Conservation (phyloP, 192 early-diverging fungal species). For the Podila epicladia region DNA sequence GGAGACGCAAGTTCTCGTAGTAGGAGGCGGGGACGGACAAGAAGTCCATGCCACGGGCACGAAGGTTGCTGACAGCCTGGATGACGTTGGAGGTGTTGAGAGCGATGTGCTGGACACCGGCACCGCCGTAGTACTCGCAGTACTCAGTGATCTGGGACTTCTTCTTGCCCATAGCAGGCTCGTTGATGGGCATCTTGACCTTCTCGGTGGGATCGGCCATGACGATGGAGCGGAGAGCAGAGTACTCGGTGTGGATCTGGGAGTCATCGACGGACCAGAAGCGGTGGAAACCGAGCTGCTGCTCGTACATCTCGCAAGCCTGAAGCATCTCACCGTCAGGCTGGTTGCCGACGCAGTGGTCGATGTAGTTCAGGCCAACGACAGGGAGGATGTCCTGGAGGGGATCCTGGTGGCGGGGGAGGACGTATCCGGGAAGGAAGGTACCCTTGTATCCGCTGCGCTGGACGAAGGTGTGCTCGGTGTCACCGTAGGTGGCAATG, state of each 20-base stretch:
- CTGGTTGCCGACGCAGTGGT: slow-evolving; percentile 97
- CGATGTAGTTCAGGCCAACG: slow-evolving; percentile 79
- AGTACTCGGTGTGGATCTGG: slow-evolving; percentile 96
- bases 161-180: slow-evolving; percentile 92
- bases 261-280: slow-evolving; percentile 99
- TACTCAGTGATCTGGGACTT: slow-evolving; percentile 97
- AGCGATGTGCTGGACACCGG: slow-evolving; percentile 95
- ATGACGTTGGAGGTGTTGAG: slow-evolving; percentile 89
- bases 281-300: slow-evolving; percentile 93
- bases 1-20: slow-evolving; percentile 85
- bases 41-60: slow-evolving; percentile 91
- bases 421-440: slow-evolving; percentile 87
- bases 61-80: slow-evolving; percentile 79
- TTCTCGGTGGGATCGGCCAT: slow-evolving; percentile 92
- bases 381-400: slow-evolving; percentile 69
- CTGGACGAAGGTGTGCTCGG: slow-evolving; percentile 96
- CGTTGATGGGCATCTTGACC: slow-evolving; percentile 98
- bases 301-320: slow-evolving; percentile 87
- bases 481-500: slow-evolving; percentile 93
- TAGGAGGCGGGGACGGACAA: slow-evolving; percentile 85
- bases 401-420: slow-evolving; percentile 57
- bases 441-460: slow-evolving; percentile 80
- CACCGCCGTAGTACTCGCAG: slow-evolving; percentile 86
- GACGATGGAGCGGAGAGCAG: slow-evolving; percentile 92
- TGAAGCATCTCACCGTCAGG: slow-evolving; percentile 90